phyloP scores from a whole-genome alignment of 495 filamentous ascomycete genomes.

The Penicillium coprophilum region DNA sequence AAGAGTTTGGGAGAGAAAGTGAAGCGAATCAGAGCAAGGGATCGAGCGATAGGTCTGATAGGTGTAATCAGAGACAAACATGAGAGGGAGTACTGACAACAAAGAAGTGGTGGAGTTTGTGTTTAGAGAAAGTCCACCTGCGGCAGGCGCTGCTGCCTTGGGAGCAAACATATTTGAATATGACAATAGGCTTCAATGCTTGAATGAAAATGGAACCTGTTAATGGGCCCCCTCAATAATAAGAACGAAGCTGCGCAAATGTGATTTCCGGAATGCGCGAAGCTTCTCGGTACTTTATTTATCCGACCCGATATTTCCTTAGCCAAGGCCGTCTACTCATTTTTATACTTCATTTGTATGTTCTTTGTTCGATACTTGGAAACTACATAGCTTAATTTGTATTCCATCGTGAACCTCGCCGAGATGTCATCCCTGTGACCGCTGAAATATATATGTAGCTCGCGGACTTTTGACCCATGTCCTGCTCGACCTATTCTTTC shows the following conservation, averaged over 20 bases:
- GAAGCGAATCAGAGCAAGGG: constrained; percentile 13
- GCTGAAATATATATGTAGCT: not conserved
- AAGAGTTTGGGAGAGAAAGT: not conserved
- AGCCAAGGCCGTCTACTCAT: not conserved
- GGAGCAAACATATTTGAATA: constrained; percentile 50
- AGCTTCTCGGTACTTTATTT: constrained; percentile 18
- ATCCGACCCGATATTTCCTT: constrained; percentile 13
- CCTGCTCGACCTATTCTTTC: not conserved
- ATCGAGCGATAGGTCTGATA: constrained; percentile 7
- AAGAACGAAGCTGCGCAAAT: constrained; percentile 13
- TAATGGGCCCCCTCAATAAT: not conserved
- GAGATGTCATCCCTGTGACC: not conserved
- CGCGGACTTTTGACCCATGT: not conserved
- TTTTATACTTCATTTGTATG: not conserved
- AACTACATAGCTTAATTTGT: not conserved
- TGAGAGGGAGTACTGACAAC: constrained; percentile 54
- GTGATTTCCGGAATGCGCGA: constrained; percentile 27
- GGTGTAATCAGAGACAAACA: constrained; percentile 1
- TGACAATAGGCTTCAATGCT: constrained; percentile 6
- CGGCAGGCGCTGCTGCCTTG: constrained; percentile 54
- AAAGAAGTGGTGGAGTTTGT: constrained; percentile 71
- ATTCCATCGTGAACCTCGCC: not conserved
- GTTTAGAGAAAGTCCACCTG: constrained; percentile 70
- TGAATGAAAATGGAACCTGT: constrained; percentile 7
- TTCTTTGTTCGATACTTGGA: not conserved